These are phyloP conservation scores for Sonneratia caseolaris DNA, from an alignment of 345 rosid genomes.

Conservation along the genomic window DNA sequence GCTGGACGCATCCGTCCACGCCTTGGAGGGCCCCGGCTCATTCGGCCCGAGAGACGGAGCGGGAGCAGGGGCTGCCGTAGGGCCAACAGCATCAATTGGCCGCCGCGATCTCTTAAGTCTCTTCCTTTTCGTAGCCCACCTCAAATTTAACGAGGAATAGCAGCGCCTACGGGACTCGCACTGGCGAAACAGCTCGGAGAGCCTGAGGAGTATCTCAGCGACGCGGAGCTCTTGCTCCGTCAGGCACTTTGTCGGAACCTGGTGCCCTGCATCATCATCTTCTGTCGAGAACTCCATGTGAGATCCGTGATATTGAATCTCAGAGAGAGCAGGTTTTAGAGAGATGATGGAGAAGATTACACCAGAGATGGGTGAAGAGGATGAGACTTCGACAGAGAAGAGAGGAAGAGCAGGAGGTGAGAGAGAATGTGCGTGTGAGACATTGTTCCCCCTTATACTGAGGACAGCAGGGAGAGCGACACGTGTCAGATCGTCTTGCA, in stretches of 20 bases:
- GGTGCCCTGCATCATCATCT: background rate
- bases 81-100: background rate
- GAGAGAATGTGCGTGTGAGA: background rate
- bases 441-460: background rate
- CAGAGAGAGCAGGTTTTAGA: background rate
- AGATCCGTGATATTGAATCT: background rate
- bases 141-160: background rate
- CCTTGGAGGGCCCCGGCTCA: background rate
- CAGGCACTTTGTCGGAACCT: background rate
- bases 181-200: background rate
- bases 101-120: background rate
- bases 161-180: background rate
- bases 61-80: background rate
- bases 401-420: background rate
- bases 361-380: background rate
- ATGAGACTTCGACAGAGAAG: background rate
- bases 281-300: background rate
- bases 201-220: background rate
- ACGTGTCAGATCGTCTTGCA: background rate
- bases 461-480: background rate
- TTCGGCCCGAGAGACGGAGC: background rate
- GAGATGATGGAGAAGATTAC: background rate
- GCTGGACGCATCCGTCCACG: slow-evolving; percentile 2
- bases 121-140: background rate
- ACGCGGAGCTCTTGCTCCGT: background rate